These are phyloP conservation scores for Mycena pura DNA, from an alignment of 768 basidiomycete species.

Conservation along the genomic window DNA sequence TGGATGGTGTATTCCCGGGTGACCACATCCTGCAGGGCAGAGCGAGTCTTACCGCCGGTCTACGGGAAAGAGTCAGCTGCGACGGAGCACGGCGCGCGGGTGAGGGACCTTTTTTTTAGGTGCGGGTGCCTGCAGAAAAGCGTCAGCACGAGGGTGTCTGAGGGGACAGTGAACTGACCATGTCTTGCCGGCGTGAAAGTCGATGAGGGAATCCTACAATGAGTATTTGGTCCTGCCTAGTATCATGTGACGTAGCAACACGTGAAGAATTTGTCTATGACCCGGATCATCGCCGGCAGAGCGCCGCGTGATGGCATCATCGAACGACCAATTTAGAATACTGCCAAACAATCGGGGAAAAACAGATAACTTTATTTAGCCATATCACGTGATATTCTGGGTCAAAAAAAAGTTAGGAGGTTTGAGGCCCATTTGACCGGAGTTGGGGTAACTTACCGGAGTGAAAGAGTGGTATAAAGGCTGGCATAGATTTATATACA, in stretches of 20 bases:
- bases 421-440: no score
- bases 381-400: no score
- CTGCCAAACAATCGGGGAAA: no score
- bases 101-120: constrained; percentile 63
- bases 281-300: no score
- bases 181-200: constrained; percentile 71
- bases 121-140: constrained; percentile 50
- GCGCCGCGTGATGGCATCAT: no score
- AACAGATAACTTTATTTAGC: no score
- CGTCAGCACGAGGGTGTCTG: constrained; percentile 5
- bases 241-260: neutral
- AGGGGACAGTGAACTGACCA: constrained; percentile 52
- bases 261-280: no score
- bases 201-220: constrained; percentile 44
- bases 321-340: no score
- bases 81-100: constrained; percentile 1
- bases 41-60: constrained; percentile 88
- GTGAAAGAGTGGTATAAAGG: no score
- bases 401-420: no score
- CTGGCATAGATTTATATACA: no score
- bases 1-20: constrained; percentile 99
- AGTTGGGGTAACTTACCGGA: no score
- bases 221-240: neutral
- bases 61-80: constrained; percentile 30
- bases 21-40: constrained; percentile 97